These are phyloP conservation scores for Carex arenaria DNA, from an alignment of 202 grass and related monocot species.

Conservation along the genomic window DNA sequence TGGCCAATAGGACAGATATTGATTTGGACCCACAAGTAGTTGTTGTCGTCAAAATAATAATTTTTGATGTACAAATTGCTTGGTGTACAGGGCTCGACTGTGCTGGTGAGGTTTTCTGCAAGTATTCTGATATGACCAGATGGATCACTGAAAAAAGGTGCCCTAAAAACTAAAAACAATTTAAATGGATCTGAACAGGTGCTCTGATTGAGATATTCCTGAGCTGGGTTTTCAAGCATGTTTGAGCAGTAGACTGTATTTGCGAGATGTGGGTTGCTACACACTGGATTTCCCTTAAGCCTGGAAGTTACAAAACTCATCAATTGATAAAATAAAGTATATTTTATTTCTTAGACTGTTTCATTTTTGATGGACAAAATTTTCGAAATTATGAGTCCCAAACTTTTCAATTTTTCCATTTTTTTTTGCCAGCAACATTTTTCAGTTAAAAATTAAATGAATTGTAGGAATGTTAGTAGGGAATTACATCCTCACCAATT, in stretches of 20 bases:
- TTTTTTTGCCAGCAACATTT: background rate
- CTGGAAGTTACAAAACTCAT: conserved; percentile 26
- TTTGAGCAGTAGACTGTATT: conserved; percentile 26
- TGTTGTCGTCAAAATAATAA: background rate
- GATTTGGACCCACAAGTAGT: conserved; percentile 43
- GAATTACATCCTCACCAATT: background rate
- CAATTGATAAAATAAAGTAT: background rate
- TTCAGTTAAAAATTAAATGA: background rate
- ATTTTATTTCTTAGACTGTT: background rate
- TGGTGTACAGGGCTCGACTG: conserved; percentile 4
- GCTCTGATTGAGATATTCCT: background rate
- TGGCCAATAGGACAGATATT: conserved; percentile 37
- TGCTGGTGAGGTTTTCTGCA: background rate
- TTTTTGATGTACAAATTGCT: conserved; percentile 2
- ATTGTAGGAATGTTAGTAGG: background rate
- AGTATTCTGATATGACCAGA: background rate
- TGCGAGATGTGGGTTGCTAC: conserved; percentile 19
- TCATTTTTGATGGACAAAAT: background rate
- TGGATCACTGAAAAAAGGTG: conserved; percentile 44
- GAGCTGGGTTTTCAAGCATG: background rate
- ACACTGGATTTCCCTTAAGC: conserved; percentile 59
- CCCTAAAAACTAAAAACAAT: conserved; percentile 45
- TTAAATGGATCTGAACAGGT: conserved; percentile 53
- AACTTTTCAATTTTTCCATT: background rate
- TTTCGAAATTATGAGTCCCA: background rate